Base-by-base conservation (phyloP, 2,329 filamentous ascomycete genomes). In the Helicocarpus griseus region DNA sequence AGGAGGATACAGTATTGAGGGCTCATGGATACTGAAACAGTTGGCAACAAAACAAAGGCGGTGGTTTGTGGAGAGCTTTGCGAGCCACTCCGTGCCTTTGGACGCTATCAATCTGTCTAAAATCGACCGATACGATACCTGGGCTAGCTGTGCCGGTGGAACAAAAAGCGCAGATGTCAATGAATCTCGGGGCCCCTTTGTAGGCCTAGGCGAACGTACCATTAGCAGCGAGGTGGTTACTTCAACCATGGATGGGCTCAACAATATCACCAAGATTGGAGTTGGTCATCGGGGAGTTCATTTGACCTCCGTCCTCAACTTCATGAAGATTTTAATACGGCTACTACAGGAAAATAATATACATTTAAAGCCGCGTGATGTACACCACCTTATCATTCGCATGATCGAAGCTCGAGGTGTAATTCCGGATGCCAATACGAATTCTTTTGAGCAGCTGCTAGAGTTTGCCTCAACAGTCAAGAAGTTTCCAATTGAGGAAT, bases 161-260 rank as follows among this genome's bases (percentile, higher is more conserved):
- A 36, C 52, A 5, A 53, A 49, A 14, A 36, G 50, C 14, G 53
- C 51, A 36, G 22, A 56, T 9, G 49, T 56, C 17, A 49, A 49
- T 44, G 60, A 56, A 36, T 57, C 55, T 17, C 55, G 49, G n/a
- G 53, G 54, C 14, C 50, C 65, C 2, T 70, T 73, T 53, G 61
- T 66, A 28, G 70, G 71, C n/a, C 65, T 73, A 31, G 71, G 68
- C 2, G 54, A 56, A 39, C 64, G 69, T 47, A 81, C 77, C 0
- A 73, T 84, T 58, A 82, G 79, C 58, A 70, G 71, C 39, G 81
- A 84, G 63, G 73, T 83, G 9, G 71, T 82, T 24, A 68, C 73
- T 48, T 75, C 77, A 5, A 72, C 81, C 38, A 65, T 80, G 28
- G 77, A 80, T 57, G 76, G 73, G 14, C 61, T 81, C 13, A 60